Evolutionary conservation across 352 stramenopile species (phyloP), one percentile per base, ranked within the genome.

Genomic region (Phytophthora pisi): DNA sequence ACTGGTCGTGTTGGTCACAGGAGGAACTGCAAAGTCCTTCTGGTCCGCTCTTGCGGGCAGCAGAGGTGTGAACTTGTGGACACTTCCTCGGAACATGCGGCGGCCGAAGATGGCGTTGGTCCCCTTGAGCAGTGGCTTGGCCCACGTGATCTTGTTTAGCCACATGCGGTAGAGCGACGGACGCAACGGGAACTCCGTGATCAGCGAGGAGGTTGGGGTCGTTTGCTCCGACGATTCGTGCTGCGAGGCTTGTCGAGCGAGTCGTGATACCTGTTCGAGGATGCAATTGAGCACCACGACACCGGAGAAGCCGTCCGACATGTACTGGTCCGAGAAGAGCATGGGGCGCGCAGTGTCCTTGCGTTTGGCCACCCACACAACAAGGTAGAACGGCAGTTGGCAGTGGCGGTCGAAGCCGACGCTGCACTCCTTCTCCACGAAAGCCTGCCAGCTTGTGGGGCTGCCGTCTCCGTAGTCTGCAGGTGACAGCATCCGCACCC

Each of bases 281-380:
- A 88, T 54, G 56, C 78, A 75, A 47, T 88, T 70, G 31, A 88
- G 56, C 26, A 84, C 57, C 1, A 68, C 69, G 5, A 57, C 68
- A 23, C 76, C 74, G 3, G 79, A 85, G 24, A 61, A 75, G 18
- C 64, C 72, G 47, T 88, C 79, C 5, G 71, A 78, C 53, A 78
- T 71, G 61, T 75, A 83, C n/a, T 87, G 76, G 36, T 87, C 79
- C 28, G 71, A 77, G 61, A 83, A 77, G 30, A 88, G 62, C 50
- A 84, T 67, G 24, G 86, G 24, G 0, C 77, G 72, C 20, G 66
- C 68, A 6, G 50, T 50, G 28, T 72, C 55, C 2, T 71, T 67
- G 9, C 47, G 54, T 50, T 61, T 66, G 20, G 78, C 70, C 7
- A 78, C 61, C 76, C 74, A 84, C 8, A 81, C 64, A 0, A 59